Base-by-base conservation (phyloP, 495 filamentous ascomycete species). In the Xylaria cubensis region DNA sequence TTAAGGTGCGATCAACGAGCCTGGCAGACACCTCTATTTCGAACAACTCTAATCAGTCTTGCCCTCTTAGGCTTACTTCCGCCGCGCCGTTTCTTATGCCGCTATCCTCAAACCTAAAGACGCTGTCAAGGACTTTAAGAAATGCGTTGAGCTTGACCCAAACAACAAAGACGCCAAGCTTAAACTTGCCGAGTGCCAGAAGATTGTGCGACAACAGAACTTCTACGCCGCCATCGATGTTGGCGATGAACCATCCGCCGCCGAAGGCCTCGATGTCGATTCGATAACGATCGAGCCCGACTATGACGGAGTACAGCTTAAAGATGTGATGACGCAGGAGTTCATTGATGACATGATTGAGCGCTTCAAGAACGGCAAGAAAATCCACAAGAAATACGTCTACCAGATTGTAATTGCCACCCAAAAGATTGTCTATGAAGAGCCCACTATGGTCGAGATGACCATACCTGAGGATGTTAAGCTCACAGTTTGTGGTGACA, bases 271-370 rank as follows among this genome's bases (percentile, higher is more conserved):
- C 76, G 93, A 98, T 81, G 83, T 98, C 72, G 93, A 97, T 69
- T 83, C 88, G 32, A 97, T 99, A 72, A 85, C 84, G 32, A 90
- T 99, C 7, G 95, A 98, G 48, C 80, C 87, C 48, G 84, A 83
- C 53, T 99, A 99, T 80, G 96, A 98, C 81, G 96, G 96, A 70
- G 91, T 90, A 51, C 85, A 83, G 55, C 83, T 99, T 59, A 93
- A 86, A 36, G 85, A 91, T 0, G 88, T 93, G 79, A 99, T 99
- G 94, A 97, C 96, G 9, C 88, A 93, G 75, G 94, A 97, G 78
- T 99, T 99, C 75, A 92, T 99, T 73, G 91, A 95, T 72, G 95
- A 98, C 82, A 98, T 97, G 97, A 93, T 95, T 65, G 86, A 94
- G 80, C 85, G 96, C 46, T 99, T 99, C 87, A 97, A 97, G 88